Percentiles rank a stretch among this genome's conserved stretches.
phyloP scores from a whole-genome alignment of 2,329 filamentous ascomycete genomes.

The Colletotrichum tanaceti region DNA sequence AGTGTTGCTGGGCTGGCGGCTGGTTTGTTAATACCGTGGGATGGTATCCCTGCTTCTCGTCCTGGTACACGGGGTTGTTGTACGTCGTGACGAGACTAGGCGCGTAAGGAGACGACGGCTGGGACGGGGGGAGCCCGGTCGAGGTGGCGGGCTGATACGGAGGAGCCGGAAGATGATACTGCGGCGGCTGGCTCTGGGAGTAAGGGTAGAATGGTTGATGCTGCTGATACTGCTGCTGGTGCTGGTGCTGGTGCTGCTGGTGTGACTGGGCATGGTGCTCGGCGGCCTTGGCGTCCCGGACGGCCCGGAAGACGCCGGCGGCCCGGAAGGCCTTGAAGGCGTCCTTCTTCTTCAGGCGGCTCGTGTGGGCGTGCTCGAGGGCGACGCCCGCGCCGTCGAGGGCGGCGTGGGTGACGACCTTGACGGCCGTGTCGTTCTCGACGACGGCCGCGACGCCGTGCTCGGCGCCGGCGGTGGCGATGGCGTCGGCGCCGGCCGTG shows the following conservation, averaged over 20 bases:
- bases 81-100: background rate
- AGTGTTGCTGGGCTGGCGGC: background rate
- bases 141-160: background rate
- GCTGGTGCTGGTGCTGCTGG: slow-evolving; percentile 32
- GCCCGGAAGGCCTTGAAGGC: slow-evolving; percentile 49
- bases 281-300: slow-evolving; percentile 46
- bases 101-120: background rate
- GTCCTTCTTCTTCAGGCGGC: slow-evolving; percentile 51
- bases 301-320: slow-evolving; percentile 49
- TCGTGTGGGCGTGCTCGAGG: slow-evolving; percentile 51
- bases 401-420: slow-evolving; percentile 50
- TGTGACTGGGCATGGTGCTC: slow-evolving; percentile 42
- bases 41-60: background rate
- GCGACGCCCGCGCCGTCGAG: slow-evolving; percentile 52
- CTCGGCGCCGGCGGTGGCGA: slow-evolving; percentile 51
- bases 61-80: background rate
- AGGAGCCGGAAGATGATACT: background rate
- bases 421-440: slow-evolving; percentile 51
- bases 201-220: background rate
- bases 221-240: slow-evolving; percentile 41
- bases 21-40: background rate
- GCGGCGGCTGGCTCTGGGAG: background rate
- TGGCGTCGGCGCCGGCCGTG: slow-evolving; percentile 49
- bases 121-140: background rate
- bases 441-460: slow-evolving; percentile 48